Base-by-base conservation (phyloP, 371 early-diverging fungal species). In the Saksenaea vasiformis region DNA sequence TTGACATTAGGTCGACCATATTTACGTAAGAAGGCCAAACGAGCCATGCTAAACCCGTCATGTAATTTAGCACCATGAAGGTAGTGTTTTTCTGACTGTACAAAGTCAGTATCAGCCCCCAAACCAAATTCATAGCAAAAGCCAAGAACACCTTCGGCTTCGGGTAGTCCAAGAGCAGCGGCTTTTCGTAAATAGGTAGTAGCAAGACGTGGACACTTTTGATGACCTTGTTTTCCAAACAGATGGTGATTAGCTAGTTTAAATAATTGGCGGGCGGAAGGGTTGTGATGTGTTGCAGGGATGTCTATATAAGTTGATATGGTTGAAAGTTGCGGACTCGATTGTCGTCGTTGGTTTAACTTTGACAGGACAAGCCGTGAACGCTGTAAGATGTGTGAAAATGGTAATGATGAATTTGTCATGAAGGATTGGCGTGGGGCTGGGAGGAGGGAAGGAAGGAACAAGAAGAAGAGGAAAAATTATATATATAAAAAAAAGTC, bases 61-160 rank as follows among this genome's bases (percentile, higher is more conserved):
- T 82, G 76, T 13, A 66, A 62, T 55, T 72, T 62, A 1, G 66
- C 66, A 7, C 88, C 83, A 13, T 31, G 22, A 5, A 85, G 39
- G 68, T 94, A 92, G 51, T 82, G 70, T 13, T 63, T 59, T 57
- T 93, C 93, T 24, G 91, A 73, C n/a, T 60, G 43, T 22, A 69
- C 69, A 69, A 80, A 86, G 64, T 92, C 85, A 15, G 68, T 73
- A 7, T 65, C 59, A 5, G 80, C 65, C 5, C 93, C 94, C 9
- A 92, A 74, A 0, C 92, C 94, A 76, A 93, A 93, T 67, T 97
- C 97, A 72, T 81, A 82, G 61, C 90, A 90, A 57, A 89, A 89
- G 15, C 87, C 90, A 26, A 89, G 74, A 1, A 86, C 72, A 8
- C 83, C 86, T 27, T 73, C 73, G 2, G 89, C 84, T 28, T 75